Evolutionary conservation across 2,329 filamentous ascomycete species (phyloP), one percentile per base, ranked within the genome.

Genomic region (Apiospora aurea): DNA sequence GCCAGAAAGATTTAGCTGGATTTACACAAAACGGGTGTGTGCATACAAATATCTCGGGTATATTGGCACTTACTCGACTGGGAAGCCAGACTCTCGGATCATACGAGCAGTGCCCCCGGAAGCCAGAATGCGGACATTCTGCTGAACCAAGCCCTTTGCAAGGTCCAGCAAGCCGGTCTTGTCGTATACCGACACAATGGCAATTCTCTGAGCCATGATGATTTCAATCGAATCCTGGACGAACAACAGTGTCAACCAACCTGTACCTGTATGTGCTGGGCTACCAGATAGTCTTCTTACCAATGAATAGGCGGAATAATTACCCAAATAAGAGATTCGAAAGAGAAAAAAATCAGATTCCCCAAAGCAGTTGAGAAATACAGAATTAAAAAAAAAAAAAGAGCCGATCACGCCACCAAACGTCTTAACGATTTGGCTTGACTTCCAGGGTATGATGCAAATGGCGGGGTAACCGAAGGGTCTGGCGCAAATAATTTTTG

Each of bases 171-270:
- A 90, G 73, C 95, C 96, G 71, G 96, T 98, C 91, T 99, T 99
- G 89, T 99, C 94, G 82, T 96, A 98, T 87, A 98, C 96, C 76
- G 96, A 98, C 82, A 99, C 89, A 81, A 99, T 98, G 77, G 96
- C 96, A 87, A 89, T 89, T 81, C 88, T 87, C 81, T 90, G 88
- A 64, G 57, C 57, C 57, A 64, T 64, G 57, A 0, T 64, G 41
- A 29, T 18, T 64, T 64, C 18, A n/a, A 34, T 64, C 21, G 57
- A 64, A 41, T 64, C 21, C 57, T 64, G 38, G 0, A 18, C 18
- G 18, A 24, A 13, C n/a, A 61, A 38, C 29, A 24, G 10, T 64
- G 34, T 64, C 21, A 64, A 34, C 41, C 4, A 41, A 41, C 21
- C 41, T 5, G 16, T 11, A 41, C 57, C 14, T 41, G 13, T n/a